Conservation (phyloP, 1,284 basidiomycete species). For the Hortiboletus rubellus region DNA sequence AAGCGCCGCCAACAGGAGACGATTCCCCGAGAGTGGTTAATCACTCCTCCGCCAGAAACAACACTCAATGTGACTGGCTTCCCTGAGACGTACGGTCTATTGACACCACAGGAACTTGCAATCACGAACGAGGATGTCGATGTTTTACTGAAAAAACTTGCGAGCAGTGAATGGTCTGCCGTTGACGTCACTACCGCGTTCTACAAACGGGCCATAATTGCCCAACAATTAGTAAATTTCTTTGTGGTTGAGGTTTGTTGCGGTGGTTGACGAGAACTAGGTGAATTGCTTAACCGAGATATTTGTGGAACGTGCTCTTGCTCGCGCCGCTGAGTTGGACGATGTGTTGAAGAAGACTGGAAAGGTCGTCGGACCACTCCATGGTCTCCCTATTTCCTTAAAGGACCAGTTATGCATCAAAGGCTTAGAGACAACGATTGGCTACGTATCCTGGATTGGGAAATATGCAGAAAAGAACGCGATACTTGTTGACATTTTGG, state of each 20-base stretch:
- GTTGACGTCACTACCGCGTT: constrained; percentile 54
- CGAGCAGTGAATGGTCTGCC: constrained; percentile 41
- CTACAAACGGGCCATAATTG: constrained; percentile 59
- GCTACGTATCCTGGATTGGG: constrained; percentile 69
- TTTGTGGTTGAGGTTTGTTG: background rate
- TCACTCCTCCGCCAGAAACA: constrained; percentile 34
- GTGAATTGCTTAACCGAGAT: constrained; percentile 58
- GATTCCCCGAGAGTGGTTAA: constrained; percentile 51
- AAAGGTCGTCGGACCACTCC: constrained; percentile 55
- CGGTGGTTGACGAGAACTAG: constrained; percentile 34
- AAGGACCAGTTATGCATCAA: constrained; percentile 61
- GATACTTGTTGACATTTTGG: constrained; percentile 59
- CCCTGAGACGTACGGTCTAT: constrained; percentile 45
- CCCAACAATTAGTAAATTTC: constrained; percentile 54
- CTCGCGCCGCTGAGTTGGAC: constrained; percentile 53
- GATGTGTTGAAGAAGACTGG: constrained; percentile 45
- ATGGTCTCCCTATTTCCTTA: constrained; percentile 61
- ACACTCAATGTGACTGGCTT: constrained; percentile 44
- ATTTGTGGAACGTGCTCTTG: constrained; percentile 53
- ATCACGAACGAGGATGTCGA: constrained; percentile 52
- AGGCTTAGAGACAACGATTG: constrained; percentile 54
- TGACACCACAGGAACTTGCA: constrained; percentile 46
- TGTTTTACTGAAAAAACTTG: constrained; percentile 42
- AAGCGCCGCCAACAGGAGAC: constrained; percentile 43
- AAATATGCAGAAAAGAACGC: constrained; percentile 53